Percentiles rank a stretch among this genome's conserved stretches.
Evolutionary conservation across 2,329 filamentous ascomycete genomes (phyloP).

Genomic region (Verticillium zaregamsianum): DNA sequence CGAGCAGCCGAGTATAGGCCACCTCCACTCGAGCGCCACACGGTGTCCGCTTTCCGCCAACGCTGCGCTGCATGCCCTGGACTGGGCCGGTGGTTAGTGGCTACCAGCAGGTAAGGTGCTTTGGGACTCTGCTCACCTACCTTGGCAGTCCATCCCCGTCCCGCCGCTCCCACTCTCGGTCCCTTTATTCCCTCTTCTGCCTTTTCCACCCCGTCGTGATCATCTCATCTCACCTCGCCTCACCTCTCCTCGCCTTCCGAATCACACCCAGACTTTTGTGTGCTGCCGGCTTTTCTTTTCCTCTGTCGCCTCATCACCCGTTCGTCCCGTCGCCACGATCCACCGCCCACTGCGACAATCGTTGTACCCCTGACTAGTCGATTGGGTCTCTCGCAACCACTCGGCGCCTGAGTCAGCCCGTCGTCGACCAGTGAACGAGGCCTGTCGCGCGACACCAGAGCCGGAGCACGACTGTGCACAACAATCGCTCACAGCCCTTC

Average conservation of each 20-base stretch:
- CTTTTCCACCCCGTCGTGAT: neutral
- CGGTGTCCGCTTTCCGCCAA: neutral
- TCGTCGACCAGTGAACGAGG: neutral
- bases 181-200: neutral
- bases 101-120: too few species aligned
- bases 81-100: too few species aligned
- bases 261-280: neutral
- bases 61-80: neutral
- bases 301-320: neutral
- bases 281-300: constrained; percentile 3
- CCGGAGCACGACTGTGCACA: neutral
- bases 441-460: neutral
- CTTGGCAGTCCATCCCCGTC: neutral
- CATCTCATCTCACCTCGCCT: neutral
- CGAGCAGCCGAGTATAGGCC: neutral
- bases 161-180: neutral
- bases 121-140: neutral
- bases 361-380: neutral
- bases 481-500: neutral
- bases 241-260: neutral
- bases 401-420: neutral
- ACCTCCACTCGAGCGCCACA: neutral
- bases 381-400: neutral
- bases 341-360: neutral
- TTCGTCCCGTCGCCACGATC: neutral